These are phyloP conservation scores for Leccinum boreale DNA, from an alignment of 768 basidiomycete species.

Conservation along the genomic window DNA sequence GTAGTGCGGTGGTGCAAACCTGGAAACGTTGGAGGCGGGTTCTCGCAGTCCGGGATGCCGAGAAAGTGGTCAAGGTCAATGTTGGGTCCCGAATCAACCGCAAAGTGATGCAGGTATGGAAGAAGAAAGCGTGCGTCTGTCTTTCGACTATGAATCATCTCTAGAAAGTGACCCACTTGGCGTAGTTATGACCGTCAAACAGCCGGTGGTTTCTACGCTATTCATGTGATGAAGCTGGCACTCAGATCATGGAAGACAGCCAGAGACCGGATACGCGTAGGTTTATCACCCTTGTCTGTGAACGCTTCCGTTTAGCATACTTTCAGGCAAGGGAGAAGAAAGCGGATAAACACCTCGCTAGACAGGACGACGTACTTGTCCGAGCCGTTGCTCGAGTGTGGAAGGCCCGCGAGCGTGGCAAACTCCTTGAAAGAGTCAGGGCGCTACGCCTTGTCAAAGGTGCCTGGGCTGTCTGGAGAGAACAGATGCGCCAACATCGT, in stretches of 20 bases:
- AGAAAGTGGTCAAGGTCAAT: constrained; percentile 42
- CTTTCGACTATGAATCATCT: background rate
- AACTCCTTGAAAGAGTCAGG: constrained; percentile 52
- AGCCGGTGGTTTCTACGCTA: constrained; percentile 44
- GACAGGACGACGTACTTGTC: constrained; percentile 57
- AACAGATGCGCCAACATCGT: constrained; percentile 37
- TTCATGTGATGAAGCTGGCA: constrained; percentile 41
- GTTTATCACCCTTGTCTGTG: constrained; percentile 16
- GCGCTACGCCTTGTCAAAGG: constrained; percentile 42
- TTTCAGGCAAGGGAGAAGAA: constrained; percentile 54
- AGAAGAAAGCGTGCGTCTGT: constrained; percentile 47
- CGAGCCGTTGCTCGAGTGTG: constrained; percentile 60
- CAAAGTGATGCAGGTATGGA: constrained; percentile 55
- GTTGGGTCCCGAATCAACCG: constrained; percentile 48
- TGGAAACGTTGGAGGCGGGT: constrained; percentile 61
- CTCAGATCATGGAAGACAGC: constrained; percentile 57
- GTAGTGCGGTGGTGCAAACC: constrained; percentile 35
- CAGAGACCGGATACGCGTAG: constrained; percentile 47
- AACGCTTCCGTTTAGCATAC: constrained; percentile 9
- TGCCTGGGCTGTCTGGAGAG: constrained; percentile 51
- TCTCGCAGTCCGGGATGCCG: constrained; percentile 42
- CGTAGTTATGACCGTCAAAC: constrained; percentile 42
- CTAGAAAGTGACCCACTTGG: constrained; percentile 2
- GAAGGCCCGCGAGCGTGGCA: constrained; percentile 65
- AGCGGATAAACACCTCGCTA: constrained; percentile 51